Evolutionary conservation across 352 stramenopile genomes (phyloP), one percentile per base, ranked within the genome.

Genomic region (Pythium guiyangense): DNA sequence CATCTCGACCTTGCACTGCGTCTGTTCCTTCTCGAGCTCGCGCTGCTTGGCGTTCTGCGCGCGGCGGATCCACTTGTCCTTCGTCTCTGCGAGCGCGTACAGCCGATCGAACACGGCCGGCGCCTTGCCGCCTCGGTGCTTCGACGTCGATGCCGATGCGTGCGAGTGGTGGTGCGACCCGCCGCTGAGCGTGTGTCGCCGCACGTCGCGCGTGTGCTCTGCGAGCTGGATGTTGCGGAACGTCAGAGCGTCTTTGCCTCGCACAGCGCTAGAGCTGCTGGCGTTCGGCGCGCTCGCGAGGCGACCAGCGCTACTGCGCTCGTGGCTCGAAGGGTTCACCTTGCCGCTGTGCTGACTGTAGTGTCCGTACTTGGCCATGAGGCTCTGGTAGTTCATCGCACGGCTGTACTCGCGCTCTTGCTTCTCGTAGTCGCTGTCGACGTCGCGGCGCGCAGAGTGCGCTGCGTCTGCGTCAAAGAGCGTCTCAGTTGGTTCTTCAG

Each of bases 301-400:
- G 17, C 17, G 4, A 11, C 9, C 18, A 18, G 27, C 27, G 27
- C 22, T 11, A 18, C 35, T 14, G 0, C 31, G n/a, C 17, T 35
- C 10, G 25, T 18, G 0, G 46, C 35, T 52, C 9, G 46, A 34
- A 2, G 71, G 69, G 40, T 86, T 67, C 20, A 86, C 70, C 37
- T 85, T 86, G 52, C 68, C 79, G 58, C 65, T 88, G 67, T 87
- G 76, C 40, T 81, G 77, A 5, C 72, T 82, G 58, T 87, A 86
- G 54, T 88, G 77, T 1, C 78, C 79, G 64, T 90, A 92, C 48
- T 86, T 86, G 51, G 81, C 78, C 68, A 88, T 77, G 22, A 92
- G 67, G 50, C 68, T 73, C 47, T 88, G 86, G 66, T 91, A 92
- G 48, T 66, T 86, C 57, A 69, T 71, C 55, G 90, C 81, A 10